Evolutionary conservation across 495 filamentous ascomycete genomes (phyloP).

Genomic region (Tetracladium setigerum): DNA sequence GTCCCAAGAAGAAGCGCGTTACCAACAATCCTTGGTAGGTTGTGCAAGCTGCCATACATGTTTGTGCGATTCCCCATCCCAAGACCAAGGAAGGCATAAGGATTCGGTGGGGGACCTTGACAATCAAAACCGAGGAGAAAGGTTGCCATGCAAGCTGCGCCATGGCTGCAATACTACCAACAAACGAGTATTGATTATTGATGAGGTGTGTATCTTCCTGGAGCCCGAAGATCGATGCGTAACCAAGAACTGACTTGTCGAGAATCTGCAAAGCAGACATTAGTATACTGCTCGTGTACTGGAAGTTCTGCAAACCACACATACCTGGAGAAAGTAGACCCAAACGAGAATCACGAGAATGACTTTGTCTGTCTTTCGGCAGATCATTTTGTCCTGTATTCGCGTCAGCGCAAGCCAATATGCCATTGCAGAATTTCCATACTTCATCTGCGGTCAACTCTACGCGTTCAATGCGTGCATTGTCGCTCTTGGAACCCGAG

Average conservation of each 20-base stretch:
- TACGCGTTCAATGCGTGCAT: conserved; percentile 22
- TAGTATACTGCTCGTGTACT: neutral
- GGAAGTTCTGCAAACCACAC: neutral
- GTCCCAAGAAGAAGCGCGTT: conserved; percentile 52
- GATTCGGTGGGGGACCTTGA: conserved; percentile 57
- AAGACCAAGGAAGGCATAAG: conserved; percentile 53
- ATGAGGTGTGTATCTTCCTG: conserved; percentile 42
- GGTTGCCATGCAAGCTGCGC: conserved; percentile 62
- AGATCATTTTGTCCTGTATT: conserved; percentile 42
- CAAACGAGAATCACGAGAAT: conserved; percentile 53
- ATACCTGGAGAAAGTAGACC: conserved; percentile 53
- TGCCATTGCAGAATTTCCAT: neutral
- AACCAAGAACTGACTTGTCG: conserved; percentile 58
- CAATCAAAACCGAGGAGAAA: conserved; percentile 55
- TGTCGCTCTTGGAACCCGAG: no score
- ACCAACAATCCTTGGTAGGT: conserved; percentile 43
- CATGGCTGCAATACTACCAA: conserved; percentile 55
- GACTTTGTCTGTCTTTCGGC: conserved; percentile 50
- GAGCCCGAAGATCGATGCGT: conserved; percentile 57
- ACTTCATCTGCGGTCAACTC: conserved; percentile 43
- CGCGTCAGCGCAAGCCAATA: neutral
- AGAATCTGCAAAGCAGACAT: conserved; percentile 40
- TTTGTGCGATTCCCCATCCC: conserved; percentile 54
- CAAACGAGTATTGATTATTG: conserved; percentile 52
- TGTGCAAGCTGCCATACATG: conserved; percentile 44